Base-by-base conservation (phyloP, 164 flowering plant genomes). In the Tinospora cordifolia region DNA sequence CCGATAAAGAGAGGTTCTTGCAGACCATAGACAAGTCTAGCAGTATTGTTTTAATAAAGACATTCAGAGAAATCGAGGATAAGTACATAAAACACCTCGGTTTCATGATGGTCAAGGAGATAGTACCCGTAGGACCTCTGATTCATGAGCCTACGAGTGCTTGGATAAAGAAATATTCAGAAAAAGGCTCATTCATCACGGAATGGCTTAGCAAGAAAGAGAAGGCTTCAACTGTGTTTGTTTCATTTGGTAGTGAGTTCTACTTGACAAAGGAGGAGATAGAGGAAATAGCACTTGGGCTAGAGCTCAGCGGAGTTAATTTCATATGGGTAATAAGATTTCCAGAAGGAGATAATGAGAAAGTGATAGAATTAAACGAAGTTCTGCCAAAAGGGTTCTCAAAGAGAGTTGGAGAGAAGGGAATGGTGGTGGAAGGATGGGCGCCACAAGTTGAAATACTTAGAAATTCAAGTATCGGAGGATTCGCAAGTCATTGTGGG, bases 181-280 rank as follows among this genome's bases (percentile, higher is more conserved):
- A 6, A 1, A 41, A 6, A 19, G 70, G 36, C 36, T 30, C 4
- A 30, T 30, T 30, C 36, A 30, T 71, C 64, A 60, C 67, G 0
- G 70, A 75, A 9, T 80, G 83, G 85, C 78, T 82, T 17, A 54
- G 27, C 17, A 57, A 62, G 47, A 82, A 74, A 62, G 70, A 76
- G 0, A n/a, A 39, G 5, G 19, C 57, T 25, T 80, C 81, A 0
- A 63, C 34, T 4, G 80, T 82, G 40, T 80, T 72, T 66, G 81
- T 76, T 36, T 82, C 83, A 1, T 82, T 80, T 66, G 83, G 85
- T 10, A 82, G 72, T 25, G 83, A 82, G 72, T 80, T 71, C 40
- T 82, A 72, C 68, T 63, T 76, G 17, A 69, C 75, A 11, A 72
- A 62, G 59, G 82, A 75, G 9, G 79, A 79, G 64, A 65, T 74